These are phyloP conservation scores for Suillus decipiens DNA, from an alignment of 768 basidiomycete genomes.

Conservation along the genomic window DNA sequence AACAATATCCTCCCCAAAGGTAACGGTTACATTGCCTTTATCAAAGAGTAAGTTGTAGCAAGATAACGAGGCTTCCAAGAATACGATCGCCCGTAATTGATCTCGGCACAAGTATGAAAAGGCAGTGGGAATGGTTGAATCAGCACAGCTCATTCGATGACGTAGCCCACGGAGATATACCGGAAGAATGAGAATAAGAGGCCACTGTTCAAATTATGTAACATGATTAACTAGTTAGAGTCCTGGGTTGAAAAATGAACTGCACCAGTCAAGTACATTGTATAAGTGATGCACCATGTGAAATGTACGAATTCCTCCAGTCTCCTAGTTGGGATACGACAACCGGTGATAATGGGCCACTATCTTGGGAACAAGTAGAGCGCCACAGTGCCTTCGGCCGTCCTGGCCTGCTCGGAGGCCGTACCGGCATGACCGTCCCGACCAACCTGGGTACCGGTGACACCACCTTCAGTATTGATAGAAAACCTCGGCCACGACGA, in stretches of 20 bases:
- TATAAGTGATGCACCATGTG: not conserved
- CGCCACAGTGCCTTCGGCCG: not conserved
- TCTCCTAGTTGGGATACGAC: not conserved
- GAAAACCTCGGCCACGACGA: not conserved
- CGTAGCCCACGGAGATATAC: not conserved
- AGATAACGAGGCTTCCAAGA: slow-evolving; percentile 35
- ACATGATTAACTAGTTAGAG: not conserved
- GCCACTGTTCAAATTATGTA: not conserved
- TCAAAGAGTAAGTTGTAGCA: slow-evolving; percentile 2
- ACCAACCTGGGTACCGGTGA: not conserved
- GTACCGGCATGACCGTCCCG: not conserved
- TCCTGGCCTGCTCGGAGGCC: not conserved
- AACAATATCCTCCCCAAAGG: slow-evolving; percentile 62
- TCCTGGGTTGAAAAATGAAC: not conserved
- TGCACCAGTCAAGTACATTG: not conserved
- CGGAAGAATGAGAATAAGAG: not conserved
- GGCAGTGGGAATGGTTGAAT: not conserved
- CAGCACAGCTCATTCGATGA: not conserved
- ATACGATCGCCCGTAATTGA: slow-evolving; percentile 71
- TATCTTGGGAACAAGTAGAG: too few species aligned
- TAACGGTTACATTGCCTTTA: slow-evolving; percentile 57
- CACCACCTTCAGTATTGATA: not conserved
- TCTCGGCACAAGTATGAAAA: slow-evolving; percentile 61
- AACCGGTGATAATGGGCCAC: not conserved
- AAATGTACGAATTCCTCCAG: not conserved